Evolutionary conservation across 225 moss, liverwort and hornwort species (phyloP).

Genomic region (Rhytidiadelphus loreus): DNA sequence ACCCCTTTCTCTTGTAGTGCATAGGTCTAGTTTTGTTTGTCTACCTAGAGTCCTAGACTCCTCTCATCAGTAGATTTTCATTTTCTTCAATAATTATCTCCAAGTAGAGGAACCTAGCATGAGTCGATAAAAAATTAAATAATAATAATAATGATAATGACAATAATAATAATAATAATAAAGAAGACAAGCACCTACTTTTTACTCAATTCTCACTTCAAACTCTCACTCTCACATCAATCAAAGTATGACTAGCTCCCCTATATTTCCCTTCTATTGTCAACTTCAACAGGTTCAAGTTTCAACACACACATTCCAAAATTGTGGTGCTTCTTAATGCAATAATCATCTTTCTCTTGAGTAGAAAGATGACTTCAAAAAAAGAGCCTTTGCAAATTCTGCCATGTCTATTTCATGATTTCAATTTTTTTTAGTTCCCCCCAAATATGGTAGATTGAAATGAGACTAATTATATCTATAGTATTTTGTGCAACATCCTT

Average conservation of each 20-base stretch:
- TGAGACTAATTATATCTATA: background rate
- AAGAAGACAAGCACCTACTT: background rate
- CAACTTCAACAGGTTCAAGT: fast-evolving
- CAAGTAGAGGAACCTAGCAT: background rate
- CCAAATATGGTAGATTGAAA: background rate
- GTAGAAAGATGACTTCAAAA: background rate
- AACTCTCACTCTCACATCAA: background rate
- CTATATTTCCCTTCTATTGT: background rate
- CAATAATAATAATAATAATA: background rate
- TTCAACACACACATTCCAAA: background rate
- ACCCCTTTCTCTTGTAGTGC: no score
- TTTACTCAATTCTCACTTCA: background rate
- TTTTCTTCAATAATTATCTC: background rate
- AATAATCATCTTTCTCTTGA: background rate
- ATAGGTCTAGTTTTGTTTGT: background rate
- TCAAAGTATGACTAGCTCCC: fast-evolving
- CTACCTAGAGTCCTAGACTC: no score
- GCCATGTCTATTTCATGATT: background rate
- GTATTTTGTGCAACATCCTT: background rate
- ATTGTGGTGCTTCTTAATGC: fast-evolving
- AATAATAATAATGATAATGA: background rate
- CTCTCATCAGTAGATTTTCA: background rate
- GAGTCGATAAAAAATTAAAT: background rate
- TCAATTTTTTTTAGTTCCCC: background rate
- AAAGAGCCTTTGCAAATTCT: no score